A percentile compares a stretch with the other conserved stretches of the same genome.
Evolutionary conservation across 345 rosid species (phyloP).

Genomic region (Melaleuca quinquenervia): DNA sequence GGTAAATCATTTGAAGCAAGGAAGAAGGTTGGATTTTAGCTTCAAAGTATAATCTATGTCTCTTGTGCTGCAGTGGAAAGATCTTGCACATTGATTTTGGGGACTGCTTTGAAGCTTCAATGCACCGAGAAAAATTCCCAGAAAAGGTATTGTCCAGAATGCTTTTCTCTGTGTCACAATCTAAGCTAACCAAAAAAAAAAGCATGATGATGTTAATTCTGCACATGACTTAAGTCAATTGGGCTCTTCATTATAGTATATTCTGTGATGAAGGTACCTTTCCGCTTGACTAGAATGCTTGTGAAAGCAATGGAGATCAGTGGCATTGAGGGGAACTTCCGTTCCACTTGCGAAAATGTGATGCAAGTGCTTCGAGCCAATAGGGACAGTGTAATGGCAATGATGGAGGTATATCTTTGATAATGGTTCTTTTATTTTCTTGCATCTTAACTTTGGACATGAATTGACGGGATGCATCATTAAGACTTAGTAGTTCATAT

Average conservation of each 20-base stretch:
- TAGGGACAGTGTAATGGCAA: slow-evolving; percentile 93
- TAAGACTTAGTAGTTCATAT: not conserved
- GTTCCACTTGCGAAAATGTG: slow-evolving; percentile 89
- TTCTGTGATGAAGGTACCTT: slow-evolving; percentile 58
- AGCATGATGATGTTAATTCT: not conserved
- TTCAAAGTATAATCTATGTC: slow-evolving; percentile 1
- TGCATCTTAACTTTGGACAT: not conserved
- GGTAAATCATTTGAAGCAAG: slow-evolving; percentile 29
- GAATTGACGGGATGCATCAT: not conserved
- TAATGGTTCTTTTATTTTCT: not conserved
- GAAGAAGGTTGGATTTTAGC: not conserved
- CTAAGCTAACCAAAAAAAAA: not conserved
- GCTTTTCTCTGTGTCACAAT: not conserved
- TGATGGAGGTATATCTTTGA: slow-evolving; percentile 73
- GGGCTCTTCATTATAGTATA: not conserved
- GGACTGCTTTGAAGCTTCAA: slow-evolving; percentile 98
- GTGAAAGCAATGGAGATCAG: slow-evolving; percentile 99
- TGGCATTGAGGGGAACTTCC: slow-evolving; percentile 95
- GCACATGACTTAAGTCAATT: not conserved
- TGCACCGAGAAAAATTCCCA: slow-evolving; percentile 97
- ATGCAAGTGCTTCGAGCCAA: slow-evolving; percentile 92
- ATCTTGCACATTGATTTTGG: slow-evolving; percentile 99
- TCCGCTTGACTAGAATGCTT: slow-evolving; percentile 98
- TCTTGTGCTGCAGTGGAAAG: slow-evolving; percentile 62
- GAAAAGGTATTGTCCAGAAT: slow-evolving; percentile 49